Conservation (phyloP, 2,329 filamentous ascomycete species). For the Elsinoe perseae region DNA sequence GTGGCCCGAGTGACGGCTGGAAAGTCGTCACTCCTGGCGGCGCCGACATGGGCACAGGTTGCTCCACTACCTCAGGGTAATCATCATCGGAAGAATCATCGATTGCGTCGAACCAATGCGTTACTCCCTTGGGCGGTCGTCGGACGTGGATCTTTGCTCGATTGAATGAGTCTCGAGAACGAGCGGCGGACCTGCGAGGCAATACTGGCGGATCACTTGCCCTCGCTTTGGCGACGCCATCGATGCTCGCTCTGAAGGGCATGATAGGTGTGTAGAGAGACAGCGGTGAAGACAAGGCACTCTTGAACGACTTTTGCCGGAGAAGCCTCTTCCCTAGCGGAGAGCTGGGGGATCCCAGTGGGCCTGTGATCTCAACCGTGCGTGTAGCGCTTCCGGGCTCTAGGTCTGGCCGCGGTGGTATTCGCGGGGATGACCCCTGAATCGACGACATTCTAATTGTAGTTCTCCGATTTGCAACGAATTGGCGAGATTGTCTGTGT, state of each 20-base stretch:
- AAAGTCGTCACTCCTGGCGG: slow-evolving; percentile 17
- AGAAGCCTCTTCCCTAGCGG: slow-evolving; percentile 28
- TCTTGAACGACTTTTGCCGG: slow-evolving; percentile 14
- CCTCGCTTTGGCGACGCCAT: slow-evolving; percentile 9
- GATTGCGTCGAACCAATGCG: slow-evolving; percentile 45
- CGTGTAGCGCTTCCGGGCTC: neutral
- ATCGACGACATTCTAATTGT: slow-evolving; percentile 4
- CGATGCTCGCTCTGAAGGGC: slow-evolving; percentile 18
- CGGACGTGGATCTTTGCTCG: slow-evolving; percentile 41
- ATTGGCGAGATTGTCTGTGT: slow-evolving; percentile 5
- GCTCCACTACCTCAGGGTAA: slow-evolving; percentile 18
- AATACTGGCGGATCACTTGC: slow-evolving; percentile 14
- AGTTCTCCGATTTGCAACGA: neutral
- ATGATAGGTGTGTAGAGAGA: slow-evolving; percentile 28
- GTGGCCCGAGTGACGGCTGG: slow-evolving; percentile 19
- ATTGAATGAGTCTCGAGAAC: slow-evolving; percentile 36
- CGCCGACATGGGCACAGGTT: slow-evolving; percentile 12
- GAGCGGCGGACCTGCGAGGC: slow-evolving; percentile 20
- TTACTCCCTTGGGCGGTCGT: slow-evolving; percentile 41
- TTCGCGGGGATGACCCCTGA: slow-evolving; percentile 9
- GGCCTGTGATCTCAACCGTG: slow-evolving; percentile 15
- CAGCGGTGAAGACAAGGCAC: slow-evolving; percentile 13
- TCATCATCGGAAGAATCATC: slow-evolving; percentile 24
- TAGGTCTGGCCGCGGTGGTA: slow-evolving; percentile 3
- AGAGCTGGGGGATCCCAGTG: slow-evolving; percentile 28